These are phyloP conservation scores for Viola pubescens DNA, from an alignment of 441 rosid genomes.

Conservation along the genomic window DNA sequence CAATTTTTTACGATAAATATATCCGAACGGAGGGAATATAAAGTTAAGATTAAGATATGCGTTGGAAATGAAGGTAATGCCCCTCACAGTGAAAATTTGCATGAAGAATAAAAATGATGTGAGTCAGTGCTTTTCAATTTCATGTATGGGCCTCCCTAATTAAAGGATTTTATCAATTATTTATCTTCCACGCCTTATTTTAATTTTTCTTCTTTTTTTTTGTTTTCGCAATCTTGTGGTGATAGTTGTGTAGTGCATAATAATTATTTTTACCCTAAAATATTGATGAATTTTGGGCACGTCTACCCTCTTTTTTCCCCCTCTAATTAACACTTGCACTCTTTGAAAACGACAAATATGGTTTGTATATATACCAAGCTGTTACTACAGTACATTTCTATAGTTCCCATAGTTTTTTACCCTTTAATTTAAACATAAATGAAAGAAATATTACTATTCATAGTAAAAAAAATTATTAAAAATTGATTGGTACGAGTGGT, in stretches of 20 bases:
- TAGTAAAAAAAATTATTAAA: too few species aligned
- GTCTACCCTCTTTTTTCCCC: conserved; percentile 23
- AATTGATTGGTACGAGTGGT: too few species aligned
- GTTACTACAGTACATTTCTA: background rate
- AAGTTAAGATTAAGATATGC: conserved; percentile 4
- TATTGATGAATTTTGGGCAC: conserved; percentile 39
- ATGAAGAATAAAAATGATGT: conserved; percentile 50
- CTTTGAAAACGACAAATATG: conserved; percentile 25
- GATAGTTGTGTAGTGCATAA: conserved; percentile 20
- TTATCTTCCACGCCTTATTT: conserved; percentile 63
- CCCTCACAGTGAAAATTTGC: conserved; percentile 25
- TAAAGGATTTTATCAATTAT: conserved; percentile 50
- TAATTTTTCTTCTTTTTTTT: conserved; percentile 5
- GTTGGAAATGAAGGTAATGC: conserved; percentile 31
- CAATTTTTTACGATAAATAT: too few species aligned
- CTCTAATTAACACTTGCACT: conserved; percentile 18
- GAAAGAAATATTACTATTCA: too few species aligned
- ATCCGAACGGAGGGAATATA: conserved; percentile 10
- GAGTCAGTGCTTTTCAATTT: conserved; percentile 37
- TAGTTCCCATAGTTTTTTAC: conserved; percentile 14
- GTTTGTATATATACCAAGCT: background rate
- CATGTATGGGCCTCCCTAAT: conserved; percentile 33
- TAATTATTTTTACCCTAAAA: conserved; percentile 24
- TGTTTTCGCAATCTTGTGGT: conserved; percentile 12
- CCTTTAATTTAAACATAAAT: conserved; percentile 5